Percentiles rank a stretch among this genome's conserved stretches.
Evolutionary conservation across 495 filamentous ascomycete genomes (phyloP).

Genomic region (Penicillium verhagenii): DNA sequence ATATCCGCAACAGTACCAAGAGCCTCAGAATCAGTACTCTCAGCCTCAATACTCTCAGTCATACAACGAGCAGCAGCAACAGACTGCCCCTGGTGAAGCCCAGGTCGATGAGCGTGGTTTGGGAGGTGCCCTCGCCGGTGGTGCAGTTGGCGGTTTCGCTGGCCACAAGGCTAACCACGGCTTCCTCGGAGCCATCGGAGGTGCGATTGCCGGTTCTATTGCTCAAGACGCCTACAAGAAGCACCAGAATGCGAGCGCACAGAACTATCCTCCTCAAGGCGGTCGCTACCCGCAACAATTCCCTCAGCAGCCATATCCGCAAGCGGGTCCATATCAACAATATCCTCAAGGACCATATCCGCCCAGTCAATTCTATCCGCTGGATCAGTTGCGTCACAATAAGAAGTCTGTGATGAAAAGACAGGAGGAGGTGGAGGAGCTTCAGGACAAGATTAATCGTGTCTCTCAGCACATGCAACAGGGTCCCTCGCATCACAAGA

Average conservation of each 20-base stretch:
- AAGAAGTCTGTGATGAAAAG: constrained; percentile 7
- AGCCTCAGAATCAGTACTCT: constrained; percentile 5
- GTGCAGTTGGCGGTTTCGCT: constrained; percentile 43
- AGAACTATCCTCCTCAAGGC: constrained; percentile 1
- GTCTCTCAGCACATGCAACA: constrained; percentile 6
- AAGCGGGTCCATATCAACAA: constrained; percentile 6
- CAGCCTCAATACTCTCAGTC: constrained; percentile 26
- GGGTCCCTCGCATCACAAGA: constrained; percentile 4
- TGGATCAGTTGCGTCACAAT: constrained; percentile 7
- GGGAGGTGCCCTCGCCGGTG: constrained; percentile 45
- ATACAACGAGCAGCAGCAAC: constrained; percentile 31
- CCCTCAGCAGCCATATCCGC: constrained; percentile 5
- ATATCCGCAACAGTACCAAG: constrained; percentile 8
- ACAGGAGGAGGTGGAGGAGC: constrained; percentile 7
- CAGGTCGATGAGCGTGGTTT: constrained; percentile 51
- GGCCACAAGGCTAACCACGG: constrained; percentile 54
- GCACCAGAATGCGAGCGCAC: constrained; percentile 34
- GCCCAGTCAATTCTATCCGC: constrained; percentile 7
- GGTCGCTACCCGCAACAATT: constrained; percentile 7
- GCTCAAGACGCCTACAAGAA: constrained; percentile 49
- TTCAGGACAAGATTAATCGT: constrained; percentile 7
- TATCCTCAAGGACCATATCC: constrained; percentile 4
- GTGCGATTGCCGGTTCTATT: constrained; percentile 48
- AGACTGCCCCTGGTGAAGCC: constrained; percentile 35
- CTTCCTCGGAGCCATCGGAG: constrained; percentile 48